A percentile compares a stretch with the other conserved stretches of the same genome.
Evolutionary conservation across 306 rosid species (phyloP).

Genomic region (Hippophae rhamnoides): DNA sequence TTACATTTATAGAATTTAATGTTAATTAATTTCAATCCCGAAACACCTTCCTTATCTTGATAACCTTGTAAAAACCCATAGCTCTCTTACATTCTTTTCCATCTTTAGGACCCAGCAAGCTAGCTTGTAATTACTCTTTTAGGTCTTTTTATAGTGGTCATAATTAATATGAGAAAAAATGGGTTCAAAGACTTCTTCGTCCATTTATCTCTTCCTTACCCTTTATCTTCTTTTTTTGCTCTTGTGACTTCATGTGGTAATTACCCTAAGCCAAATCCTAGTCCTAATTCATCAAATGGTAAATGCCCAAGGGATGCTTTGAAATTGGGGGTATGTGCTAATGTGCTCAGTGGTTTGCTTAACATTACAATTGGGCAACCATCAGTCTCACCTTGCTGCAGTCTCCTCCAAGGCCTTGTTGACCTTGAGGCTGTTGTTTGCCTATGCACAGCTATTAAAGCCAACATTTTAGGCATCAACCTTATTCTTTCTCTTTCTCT

Average conservation of each 20-base stretch:
- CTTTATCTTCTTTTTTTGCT: background rate
- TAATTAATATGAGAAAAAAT: background rate
- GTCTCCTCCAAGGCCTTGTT: slow-evolving; percentile 30
- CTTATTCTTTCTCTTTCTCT: slow-evolving; percentile 32
- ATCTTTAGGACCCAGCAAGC: no score
- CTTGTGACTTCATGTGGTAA: background rate
- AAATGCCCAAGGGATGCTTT: slow-evolving; percentile 31
- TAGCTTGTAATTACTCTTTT: no score
- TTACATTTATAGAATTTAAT: no score
- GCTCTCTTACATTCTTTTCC: no score
- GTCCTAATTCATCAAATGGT: background rate
- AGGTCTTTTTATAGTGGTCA: no score
- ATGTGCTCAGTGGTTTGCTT: slow-evolving; percentile 26
- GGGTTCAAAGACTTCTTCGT: background rate
- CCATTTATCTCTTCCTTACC: background rate
- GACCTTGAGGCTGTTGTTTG: slow-evolving; percentile 57
- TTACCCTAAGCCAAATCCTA: background rate
- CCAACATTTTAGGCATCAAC: slow-evolving; percentile 39
- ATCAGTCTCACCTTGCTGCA: slow-evolving; percentile 39
- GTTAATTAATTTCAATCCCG: no score
- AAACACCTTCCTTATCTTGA: no score
- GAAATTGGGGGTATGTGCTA: slow-evolving; percentile 38
- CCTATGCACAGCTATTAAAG: slow-evolving; percentile 58
- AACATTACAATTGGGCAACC: slow-evolving; percentile 33
- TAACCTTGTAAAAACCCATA: no score